These are phyloP conservation scores for Phyllachora maydis DNA, from an alignment of 2,329 filamentous ascomycete genomes.

Conservation along the genomic window DNA sequence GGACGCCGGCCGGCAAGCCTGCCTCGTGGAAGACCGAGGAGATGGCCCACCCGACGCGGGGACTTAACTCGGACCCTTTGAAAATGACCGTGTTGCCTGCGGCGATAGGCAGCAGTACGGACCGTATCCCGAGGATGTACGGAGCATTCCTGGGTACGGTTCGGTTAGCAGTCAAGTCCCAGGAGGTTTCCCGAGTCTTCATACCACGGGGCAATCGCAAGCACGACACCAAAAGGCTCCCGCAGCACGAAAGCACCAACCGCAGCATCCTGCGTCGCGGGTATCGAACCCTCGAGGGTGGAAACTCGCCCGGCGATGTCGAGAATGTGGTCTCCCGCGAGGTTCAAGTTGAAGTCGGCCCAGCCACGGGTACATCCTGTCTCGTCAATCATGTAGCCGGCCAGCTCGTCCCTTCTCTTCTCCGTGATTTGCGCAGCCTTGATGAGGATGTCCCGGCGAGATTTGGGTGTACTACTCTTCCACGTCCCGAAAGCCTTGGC, in stretches of 20 bases:
- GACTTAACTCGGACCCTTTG: constrained; percentile 50
- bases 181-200: no score
- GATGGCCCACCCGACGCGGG: constrained; percentile 41
- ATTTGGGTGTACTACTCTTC: constrained; percentile 36
- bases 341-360: constrained; percentile 18
- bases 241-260: constrained; percentile 44
- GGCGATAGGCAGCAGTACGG: constrained; percentile 45
- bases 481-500: constrained; percentile 49
- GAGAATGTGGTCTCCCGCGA: constrained; percentile 15
- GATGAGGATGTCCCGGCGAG: constrained; percentile 49
- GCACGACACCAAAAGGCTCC: constrained; percentile 60
- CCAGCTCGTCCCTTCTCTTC: constrained; percentile 36
- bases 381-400: constrained; percentile 32
- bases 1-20: constrained; percentile 51
- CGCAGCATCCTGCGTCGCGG: constrained; percentile 18
- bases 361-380: constrained; percentile 18
- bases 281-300: constrained; percentile 13
- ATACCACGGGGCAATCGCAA: constrained; percentile 69
- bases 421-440: constrained; percentile 46
- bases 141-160: constrained; percentile 29
- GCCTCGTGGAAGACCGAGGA: constrained; percentile 47
- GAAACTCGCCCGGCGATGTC: constrained; percentile 20
- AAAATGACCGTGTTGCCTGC: constrained; percentile 59
- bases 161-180: not conserved
- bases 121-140: constrained; percentile 29